A percentile compares a stretch with the other conserved stretches of the same genome.
Conservation (phyloP, 495 filamentous ascomycete genomes). For the Letharia lupina region DNA sequence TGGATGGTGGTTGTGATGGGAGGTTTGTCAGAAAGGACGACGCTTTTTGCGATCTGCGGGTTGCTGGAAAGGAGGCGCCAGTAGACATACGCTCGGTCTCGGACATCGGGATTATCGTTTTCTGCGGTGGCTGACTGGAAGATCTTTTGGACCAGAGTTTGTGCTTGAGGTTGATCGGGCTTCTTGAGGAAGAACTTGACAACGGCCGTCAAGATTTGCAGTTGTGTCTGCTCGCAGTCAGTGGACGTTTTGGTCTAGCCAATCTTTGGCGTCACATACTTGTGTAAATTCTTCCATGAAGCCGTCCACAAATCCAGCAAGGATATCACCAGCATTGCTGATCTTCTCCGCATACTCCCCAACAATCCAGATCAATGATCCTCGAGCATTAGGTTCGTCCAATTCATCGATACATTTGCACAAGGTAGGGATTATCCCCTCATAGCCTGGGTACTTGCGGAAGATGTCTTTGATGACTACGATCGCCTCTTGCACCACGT, state of each 20-base stretch:
- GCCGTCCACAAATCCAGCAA: conserved; percentile 77
- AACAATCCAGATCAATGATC: conserved; percentile 95
- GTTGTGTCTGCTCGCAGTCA: conserved; percentile 55
- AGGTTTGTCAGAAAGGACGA: conserved; percentile 90
- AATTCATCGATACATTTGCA: conserved; percentile 96
- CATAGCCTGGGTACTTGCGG: conserved; percentile 93
- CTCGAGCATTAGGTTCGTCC: conserved; percentile 87
- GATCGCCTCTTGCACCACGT: conserved; percentile 96
- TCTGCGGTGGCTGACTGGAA: conserved; percentile 86
- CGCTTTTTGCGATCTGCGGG: conserved; percentile 73
- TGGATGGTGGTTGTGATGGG: conserved; percentile 89
- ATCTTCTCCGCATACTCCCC: conserved; percentile 99
- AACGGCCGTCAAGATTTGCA: conserved; percentile 92
- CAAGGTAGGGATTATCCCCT: conserved; percentile 92
- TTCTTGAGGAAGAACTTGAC: conserved; percentile 97
- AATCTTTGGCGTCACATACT: conserved; percentile 34
- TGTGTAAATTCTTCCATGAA: conserved; percentile 91
- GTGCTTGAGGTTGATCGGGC: conserved; percentile 77
- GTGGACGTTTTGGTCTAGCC: not conserved
- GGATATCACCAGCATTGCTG: conserved; percentile 86
- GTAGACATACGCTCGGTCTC: conserved; percentile 95
- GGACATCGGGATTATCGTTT: conserved; percentile 94
- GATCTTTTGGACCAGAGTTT: conserved; percentile 86
- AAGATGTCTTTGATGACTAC: conserved; percentile 99
- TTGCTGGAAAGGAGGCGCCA: conserved; percentile 96